Conservation (phyloP, 2,329 filamentous ascomycete species). For the Penicillium capsulatum region DNA sequence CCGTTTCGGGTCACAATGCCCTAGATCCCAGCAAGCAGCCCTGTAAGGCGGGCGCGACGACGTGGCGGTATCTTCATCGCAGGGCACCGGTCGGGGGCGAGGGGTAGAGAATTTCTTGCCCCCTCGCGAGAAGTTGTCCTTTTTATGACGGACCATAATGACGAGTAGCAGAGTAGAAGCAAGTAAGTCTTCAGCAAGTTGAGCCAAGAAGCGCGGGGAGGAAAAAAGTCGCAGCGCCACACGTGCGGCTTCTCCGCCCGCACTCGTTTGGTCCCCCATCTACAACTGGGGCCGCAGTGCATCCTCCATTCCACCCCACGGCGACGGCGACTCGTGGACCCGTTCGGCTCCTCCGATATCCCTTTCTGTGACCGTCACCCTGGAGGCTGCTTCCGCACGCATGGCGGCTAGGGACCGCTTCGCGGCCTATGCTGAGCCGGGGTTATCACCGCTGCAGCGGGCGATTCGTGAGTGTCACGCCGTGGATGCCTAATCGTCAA, state of each 20-base stretch:
- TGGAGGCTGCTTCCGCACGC: constrained; percentile 95
- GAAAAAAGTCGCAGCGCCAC: constrained; percentile 22
- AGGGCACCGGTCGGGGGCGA: constrained; percentile 50
- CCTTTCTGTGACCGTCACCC: constrained; percentile 39
- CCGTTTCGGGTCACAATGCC: constrained; percentile 93
- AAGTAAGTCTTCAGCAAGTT: background rate
- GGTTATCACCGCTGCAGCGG: constrained; percentile 82
- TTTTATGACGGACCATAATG: constrained; percentile 90
- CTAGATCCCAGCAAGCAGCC: constrained; percentile 95
- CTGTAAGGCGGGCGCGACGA: constrained; percentile 60
- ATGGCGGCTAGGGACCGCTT: constrained; percentile 95
- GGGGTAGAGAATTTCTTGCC: constrained; percentile 68
- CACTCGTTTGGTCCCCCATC: constrained; percentile 17
- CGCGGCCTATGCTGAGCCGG: constrained; percentile 71
- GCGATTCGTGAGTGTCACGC: constrained; percentile 65
- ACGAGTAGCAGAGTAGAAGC: background rate
- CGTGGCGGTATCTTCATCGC: constrained; percentile 39
- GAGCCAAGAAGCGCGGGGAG: constrained; percentile 3
- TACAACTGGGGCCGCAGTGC: constrained; percentile 14
- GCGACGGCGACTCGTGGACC: background rate
- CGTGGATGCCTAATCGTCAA: constrained; percentile 3
- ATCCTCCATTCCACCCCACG: constrained; percentile 2
- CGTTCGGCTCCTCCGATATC: constrained; percentile 5
- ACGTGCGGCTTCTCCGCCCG: constrained; percentile 27
- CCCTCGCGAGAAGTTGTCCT: constrained; percentile 69